A percentile compares a stretch with the other conserved stretches of the same genome.
These are phyloP conservation scores for Aspergillus pseudotamarii DNA, from an alignment of 2,329 filamentous ascomycete genomes.

Conservation along the genomic window DNA sequence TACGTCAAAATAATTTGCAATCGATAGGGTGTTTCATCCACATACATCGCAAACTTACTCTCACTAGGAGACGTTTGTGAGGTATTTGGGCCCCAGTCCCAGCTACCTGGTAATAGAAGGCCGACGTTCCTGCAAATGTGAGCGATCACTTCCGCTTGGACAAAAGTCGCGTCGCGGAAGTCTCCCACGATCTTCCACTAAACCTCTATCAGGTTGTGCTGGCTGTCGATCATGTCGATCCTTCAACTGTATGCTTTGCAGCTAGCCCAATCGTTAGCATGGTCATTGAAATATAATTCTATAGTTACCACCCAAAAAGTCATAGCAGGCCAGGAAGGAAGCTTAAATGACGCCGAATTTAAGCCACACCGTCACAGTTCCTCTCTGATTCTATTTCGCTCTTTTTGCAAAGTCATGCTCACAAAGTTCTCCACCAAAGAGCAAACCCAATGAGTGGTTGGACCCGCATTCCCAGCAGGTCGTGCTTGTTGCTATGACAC, in stretches of 20 bases:
- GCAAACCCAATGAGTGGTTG: not conserved
- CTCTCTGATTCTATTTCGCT: not conserved
- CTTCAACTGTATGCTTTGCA: not conserved
- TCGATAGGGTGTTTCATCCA: not conserved
- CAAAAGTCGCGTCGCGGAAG: conserved; percentile 11
- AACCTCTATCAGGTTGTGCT: conserved; percentile 13
- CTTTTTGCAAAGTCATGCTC: not conserved
- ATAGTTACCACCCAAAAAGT: not conserved
- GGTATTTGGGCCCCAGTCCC: not conserved
- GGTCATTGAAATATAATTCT: not conserved
- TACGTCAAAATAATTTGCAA: not conserved
- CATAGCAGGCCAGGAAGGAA: not conserved
- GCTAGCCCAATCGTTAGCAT: not conserved
- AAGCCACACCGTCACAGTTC: conserved; percentile 7
- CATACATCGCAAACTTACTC: not conserved
- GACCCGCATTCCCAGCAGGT: conserved; percentile 24
- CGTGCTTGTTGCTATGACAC: conserved; percentile 24
- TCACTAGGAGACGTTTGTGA: not conserved
- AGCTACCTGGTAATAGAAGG: not conserved
- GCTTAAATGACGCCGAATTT: not conserved
- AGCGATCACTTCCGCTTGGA: conserved; percentile 27
- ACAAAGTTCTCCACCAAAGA: not conserved
- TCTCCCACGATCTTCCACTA: conserved; percentile 23
- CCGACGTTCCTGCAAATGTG: conserved; percentile 23
- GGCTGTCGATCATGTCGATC: conserved; percentile 17